Conservation (phyloP, 129 eudicot genomes). For the sunflower (Helianthus annuus) region DNA sequence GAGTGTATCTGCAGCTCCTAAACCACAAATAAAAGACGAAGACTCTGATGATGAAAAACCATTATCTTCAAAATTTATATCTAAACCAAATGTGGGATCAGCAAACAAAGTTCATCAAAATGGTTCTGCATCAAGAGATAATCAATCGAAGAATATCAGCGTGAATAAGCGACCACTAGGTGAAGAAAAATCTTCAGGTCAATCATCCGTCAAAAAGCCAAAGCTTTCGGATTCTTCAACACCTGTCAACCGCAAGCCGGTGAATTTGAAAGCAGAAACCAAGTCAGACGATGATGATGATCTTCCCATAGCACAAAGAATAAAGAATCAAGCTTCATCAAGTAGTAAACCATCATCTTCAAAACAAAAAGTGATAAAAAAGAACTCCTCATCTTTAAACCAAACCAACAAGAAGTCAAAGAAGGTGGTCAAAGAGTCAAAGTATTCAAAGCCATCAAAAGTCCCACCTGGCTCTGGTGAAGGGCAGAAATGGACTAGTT, state of each 20-base stretch:
- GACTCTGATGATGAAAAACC: conserved; percentile 78
- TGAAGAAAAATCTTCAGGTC: conserved; percentile 44
- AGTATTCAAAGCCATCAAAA: conserved; percentile 68
- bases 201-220: conserved; percentile 56
- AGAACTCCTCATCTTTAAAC: conserved; percentile 46
- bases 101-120: conserved; percentile 53
- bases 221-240: conserved; percentile 65
- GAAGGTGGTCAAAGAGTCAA: conserved; percentile 55
- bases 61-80: conserved; percentile 45
- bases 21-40: conserved; percentile 42
- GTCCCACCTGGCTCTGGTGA: conserved; percentile 89
- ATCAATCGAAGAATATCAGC: conserved; percentile 31
- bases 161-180: conserved; percentile 62
- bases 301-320: conserved; percentile 64
- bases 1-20: conserved; percentile 23
- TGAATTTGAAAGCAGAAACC: conserved; percentile 48
- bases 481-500: conserved; percentile 94
- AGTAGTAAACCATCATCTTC: conserved; percentile 46
- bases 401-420: conserved; percentile 57
- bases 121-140: conserved; percentile 55
- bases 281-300: conserved; percentile 47
- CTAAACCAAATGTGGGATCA: conserved; percentile 44
- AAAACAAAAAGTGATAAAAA: conserved; percentile 46
- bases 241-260: conserved; percentile 48
- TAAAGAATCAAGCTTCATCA: conserved; percentile 51